Percentiles rank a stretch among this genome's conserved stretches.
Evolutionary conservation across 352 stramenopile genomes (phyloP).

Genomic region (Globisporangium uncinulatum): DNA sequence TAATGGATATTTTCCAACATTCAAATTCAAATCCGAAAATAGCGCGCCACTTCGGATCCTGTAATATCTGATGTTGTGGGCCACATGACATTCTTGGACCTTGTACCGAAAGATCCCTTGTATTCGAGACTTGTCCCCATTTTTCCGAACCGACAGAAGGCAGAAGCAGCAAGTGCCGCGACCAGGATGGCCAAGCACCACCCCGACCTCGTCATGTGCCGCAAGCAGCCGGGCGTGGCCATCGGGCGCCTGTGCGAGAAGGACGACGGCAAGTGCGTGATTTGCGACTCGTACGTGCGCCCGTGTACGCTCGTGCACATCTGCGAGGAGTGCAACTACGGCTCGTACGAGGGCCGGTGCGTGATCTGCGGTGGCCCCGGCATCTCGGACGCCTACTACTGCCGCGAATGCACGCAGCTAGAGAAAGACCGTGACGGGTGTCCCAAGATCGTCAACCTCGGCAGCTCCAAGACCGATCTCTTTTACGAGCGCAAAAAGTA

Average conservation of each 20-base stretch:
- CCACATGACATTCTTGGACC: no score
- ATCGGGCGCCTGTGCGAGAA: slow-evolving; percentile 98
- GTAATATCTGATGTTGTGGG: no score
- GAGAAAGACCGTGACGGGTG: slow-evolving; percentile 97
- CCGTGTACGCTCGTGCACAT: slow-evolving; percentile 96
- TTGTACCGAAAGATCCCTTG: no score
- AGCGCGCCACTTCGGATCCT: no score
- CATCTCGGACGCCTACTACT: slow-evolving; percentile 99
- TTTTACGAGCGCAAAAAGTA: slow-evolving; percentile 99
- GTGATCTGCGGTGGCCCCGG: slow-evolving; percentile 97
- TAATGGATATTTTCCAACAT: background rate
- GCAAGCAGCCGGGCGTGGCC: slow-evolving; percentile 98
- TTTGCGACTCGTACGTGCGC: slow-evolving; percentile 99
- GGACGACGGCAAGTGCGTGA: slow-evolving; percentile 98
- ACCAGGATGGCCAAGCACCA: slow-evolving; percentile 98
- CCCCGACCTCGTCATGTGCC: slow-evolving; percentile 99
- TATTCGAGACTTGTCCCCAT: no score
- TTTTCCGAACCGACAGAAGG: no score
- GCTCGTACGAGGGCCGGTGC: slow-evolving; percentile 94
- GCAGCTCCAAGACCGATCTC: slow-evolving; percentile 93
- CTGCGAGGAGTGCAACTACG: slow-evolving; percentile 99
- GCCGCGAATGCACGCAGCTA: slow-evolving; percentile 96
- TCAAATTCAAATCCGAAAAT: background rate
- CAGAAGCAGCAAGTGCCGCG: background rate
- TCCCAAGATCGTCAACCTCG: slow-evolving; percentile 99